Evolutionary conservation across 2,329 filamentous ascomycete species (phyloP).

Genomic region (Aspergillus fumigatiaffinis): DNA sequence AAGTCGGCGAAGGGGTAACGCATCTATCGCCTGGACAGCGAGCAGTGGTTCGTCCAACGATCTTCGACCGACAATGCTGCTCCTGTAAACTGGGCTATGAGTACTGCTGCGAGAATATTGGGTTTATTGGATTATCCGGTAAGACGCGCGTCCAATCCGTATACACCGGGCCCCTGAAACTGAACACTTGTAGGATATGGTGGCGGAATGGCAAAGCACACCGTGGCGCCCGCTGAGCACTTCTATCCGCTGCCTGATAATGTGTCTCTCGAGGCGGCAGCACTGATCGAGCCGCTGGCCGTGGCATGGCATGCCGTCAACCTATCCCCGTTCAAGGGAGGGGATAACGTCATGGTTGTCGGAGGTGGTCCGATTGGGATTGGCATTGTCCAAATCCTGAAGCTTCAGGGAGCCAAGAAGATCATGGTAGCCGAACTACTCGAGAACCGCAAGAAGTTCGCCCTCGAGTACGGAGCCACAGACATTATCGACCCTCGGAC

Average conservation of each 20-base stretch:
- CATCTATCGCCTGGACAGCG: slow-evolving; percentile 41
- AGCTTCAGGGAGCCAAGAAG: slow-evolving; percentile 49
- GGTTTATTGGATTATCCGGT: slow-evolving; percentile 51
- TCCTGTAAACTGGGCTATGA: slow-evolving; percentile 56
- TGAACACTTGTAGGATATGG: slow-evolving; percentile 18
- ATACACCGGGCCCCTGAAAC: background rate
- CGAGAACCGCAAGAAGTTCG: slow-evolving; percentile 48
- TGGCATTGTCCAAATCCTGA: slow-evolving; percentile 56
- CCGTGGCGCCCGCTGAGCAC: slow-evolving; percentile 22
- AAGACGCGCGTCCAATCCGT: background rate
- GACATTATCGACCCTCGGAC: slow-evolving; percentile 51
- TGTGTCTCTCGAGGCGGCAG: slow-evolving; percentile 44
- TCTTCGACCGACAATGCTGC: slow-evolving; percentile 14
- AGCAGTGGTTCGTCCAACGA: slow-evolving; percentile 57
- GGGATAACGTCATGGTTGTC: slow-evolving; percentile 52
- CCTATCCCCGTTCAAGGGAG: slow-evolving; percentile 44
- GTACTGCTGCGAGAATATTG: slow-evolving; percentile 57
- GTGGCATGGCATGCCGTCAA: slow-evolving; percentile 63
- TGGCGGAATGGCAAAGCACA: slow-evolving; percentile 25
- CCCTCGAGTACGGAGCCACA: slow-evolving; percentile 53
- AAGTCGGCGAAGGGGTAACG: slow-evolving; percentile 52
- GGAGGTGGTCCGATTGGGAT: slow-evolving; percentile 63
- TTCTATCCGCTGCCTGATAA: slow-evolving; percentile 23
- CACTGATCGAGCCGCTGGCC: slow-evolving; percentile 60
- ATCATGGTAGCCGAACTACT: slow-evolving; percentile 59